A percentile compares a stretch with the other conserved stretches of the same genome.
Evolutionary conservation across 345 rosid genomes (phyloP).

Genomic region (Hypericum perforatum): DNA sequence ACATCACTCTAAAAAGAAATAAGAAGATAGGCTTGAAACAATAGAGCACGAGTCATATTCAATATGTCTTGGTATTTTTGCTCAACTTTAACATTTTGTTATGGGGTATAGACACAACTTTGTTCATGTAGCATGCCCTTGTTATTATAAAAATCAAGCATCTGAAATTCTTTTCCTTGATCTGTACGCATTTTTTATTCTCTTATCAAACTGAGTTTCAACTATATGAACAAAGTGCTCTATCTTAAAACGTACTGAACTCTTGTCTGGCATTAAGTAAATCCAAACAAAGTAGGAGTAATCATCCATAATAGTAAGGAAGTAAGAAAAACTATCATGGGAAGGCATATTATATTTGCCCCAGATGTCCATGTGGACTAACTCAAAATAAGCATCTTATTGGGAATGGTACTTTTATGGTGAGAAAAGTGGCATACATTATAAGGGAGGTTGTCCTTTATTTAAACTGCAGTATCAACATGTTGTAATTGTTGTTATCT

Average conservation of each 20-base stretch:
- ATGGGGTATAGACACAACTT: not conserved
- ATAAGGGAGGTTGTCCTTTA: not conserved
- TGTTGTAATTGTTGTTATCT: too few species aligned
- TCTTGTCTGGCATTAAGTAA: not conserved
- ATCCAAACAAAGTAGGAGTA: not conserved
- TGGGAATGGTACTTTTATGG: not conserved
- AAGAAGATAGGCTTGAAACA: not conserved
- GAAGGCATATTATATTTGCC: not conserved
- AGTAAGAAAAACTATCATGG: not conserved
- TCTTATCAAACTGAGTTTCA: not conserved
- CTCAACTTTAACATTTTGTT: not conserved
- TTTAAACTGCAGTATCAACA: too few species aligned
- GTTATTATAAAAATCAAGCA: not conserved
- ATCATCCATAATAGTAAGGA: conserved; percentile 1
- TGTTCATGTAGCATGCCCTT: not conserved
- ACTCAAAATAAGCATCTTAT: not conserved
- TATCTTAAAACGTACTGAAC: not conserved
- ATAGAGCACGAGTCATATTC: not conserved
- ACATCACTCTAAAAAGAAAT: not conserved
- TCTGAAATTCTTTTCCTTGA: not conserved
- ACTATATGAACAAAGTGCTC: not conserved
- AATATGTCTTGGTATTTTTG: not conserved
- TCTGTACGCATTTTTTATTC: not conserved
- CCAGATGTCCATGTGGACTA: not conserved
- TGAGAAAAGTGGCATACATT: conserved; percentile 1